A percentile compares a stretch with the other conserved stretches of the same genome.
Evolutionary conservation across 495 filamentous ascomycete species (phyloP).

Genomic region (Halenospora varia): DNA sequence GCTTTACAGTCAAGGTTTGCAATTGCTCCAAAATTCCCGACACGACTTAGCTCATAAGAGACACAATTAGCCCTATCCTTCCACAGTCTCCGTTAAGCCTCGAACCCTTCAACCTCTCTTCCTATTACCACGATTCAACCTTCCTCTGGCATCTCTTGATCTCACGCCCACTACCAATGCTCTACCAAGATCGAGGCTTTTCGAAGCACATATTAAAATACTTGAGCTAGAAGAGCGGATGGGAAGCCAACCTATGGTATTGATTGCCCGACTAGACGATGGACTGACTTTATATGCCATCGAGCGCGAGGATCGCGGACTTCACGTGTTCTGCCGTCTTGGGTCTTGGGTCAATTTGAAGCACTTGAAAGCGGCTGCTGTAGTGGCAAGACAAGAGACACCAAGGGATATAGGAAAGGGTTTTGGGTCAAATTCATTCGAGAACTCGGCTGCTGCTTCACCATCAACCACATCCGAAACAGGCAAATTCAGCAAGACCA

Average conservation of each 20-base stretch:
- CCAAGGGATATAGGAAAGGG: constrained; percentile 16
- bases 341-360: constrained; percentile 58
- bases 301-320: constrained; percentile 60
- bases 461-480: constrained; percentile 36
- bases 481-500: constrained; percentile 36
- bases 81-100: constrained; percentile 51
- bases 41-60: constrained; percentile 18
- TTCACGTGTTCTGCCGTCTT: constrained; percentile 71
- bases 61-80: constrained; percentile 49
- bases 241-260: constrained; percentile 47
- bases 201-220: constrained; percentile 56
- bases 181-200: constrained; percentile 49
- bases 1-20: constrained; percentile 43
- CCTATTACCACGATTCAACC: constrained; percentile 53
- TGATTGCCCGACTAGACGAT: constrained; percentile 62
- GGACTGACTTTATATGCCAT: constrained; percentile 58
- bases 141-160: constrained; percentile 60
- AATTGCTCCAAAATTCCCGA: neutral
- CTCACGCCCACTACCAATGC: constrained; percentile 44
- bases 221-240: constrained; percentile 55
- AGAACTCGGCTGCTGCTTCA: constrained; percentile 21
- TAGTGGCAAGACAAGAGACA: constrained; percentile 34
- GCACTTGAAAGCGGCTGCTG: constrained; percentile 30
- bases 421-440: neutral
- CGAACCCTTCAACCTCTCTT: constrained; percentile 57